Evolutionary conservation across 768 basidiomycete species (phyloP), one percentile per base, ranked within the genome.

Genomic region (Psilocybe cyanescens): DNA sequence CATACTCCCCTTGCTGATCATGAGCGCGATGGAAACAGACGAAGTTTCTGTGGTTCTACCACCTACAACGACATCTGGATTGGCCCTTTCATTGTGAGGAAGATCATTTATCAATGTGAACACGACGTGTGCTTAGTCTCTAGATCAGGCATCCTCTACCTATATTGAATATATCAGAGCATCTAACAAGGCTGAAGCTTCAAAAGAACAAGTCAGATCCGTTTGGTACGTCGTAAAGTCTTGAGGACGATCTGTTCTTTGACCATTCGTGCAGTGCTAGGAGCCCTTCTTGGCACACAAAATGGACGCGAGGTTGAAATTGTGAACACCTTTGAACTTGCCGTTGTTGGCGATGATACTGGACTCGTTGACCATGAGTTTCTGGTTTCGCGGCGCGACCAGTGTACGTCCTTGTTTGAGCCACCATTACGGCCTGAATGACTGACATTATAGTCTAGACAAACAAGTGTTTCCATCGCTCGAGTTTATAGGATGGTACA

Each of bases 401-500:
- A 98, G 75, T 99, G 97, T 77, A 81, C 67, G 76, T 49, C 50
- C 33, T 62, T 51, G 60, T 48, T 24, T 12, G 39, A 24, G 51
- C 51, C 8, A 54, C 37, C 9, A 29, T 61, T 46, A 14, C 47
- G 12, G n/a, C 8, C 31, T 11, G 33, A 9, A n/a, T 35, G 16
- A 59, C 58, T 60, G 35, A 51, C 57, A 55, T 54, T 53, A 44
- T 30, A 48, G 46, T 66, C 47, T 74, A 99, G 97, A 95, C 82
- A 97, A 97, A 75, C 95, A 97, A 76, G 97, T 99, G 19, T 99
- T 99, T 74, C 97, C 97, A 9, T 95, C 95, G 0, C 83, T 99
- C 35, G 97, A 99, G 71, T 90, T 99, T 70, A 92, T 99, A 54
- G 97, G 97, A 7, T 99, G 97, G 97, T 99, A 99, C 75, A 92